Percentiles rank a stretch among this genome's conserved stretches.
Conservation (phyloP, 495 filamentous ascomycete genomes). For the Massariosphaeria phaeospora region DNA sequence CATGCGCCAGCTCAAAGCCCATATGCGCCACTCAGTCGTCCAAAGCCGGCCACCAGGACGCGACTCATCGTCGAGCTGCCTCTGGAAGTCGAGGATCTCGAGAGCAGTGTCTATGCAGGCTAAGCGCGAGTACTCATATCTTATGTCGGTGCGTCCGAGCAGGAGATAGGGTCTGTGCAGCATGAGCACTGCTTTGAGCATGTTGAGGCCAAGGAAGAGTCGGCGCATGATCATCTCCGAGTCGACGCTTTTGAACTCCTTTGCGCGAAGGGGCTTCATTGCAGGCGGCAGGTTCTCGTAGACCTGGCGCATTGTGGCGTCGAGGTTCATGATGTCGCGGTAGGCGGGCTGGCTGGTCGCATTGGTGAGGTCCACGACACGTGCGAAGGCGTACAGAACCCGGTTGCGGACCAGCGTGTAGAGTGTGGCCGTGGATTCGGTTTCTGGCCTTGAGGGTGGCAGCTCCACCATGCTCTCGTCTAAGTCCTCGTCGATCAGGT, state of each 20-base stretch:
- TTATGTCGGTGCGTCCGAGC: conserved; percentile 28
- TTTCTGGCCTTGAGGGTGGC: conserved; percentile 31
- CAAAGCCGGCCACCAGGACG: conserved; percentile 40
- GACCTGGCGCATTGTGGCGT: not conserved
- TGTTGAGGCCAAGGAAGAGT: conserved; percentile 30
- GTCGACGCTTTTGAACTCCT: not conserved
- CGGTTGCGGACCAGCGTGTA: conserved; percentile 44
- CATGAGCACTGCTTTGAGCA: conserved; percentile 43
- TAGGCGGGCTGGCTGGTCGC: conserved; percentile 1
- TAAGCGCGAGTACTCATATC: conserved; percentile 39
- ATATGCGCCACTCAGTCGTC: conserved; percentile 27
- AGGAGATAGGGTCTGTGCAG: conserved; percentile 46
- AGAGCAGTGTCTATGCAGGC: conserved; percentile 46
- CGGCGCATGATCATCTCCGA: conserved; percentile 1
- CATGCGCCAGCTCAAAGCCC: conserved; percentile 44
- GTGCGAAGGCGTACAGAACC: conserved; percentile 12
- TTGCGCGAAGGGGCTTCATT: not conserved
- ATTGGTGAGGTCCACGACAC: conserved; percentile 13
- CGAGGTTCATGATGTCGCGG: conserved; percentile 14
- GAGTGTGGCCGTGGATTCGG: conserved; percentile 36
- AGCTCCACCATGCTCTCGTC: conserved; percentile 35
- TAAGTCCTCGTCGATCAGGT: conserved; percentile 42
- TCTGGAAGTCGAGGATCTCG: conserved; percentile 43
- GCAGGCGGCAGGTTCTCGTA: not conserved
- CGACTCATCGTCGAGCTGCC: conserved; percentile 34